These are phyloP conservation scores for Cyberlindnera veronae DNA, from an alignment of 805 yeast species.

Conservation along the genomic window DNA sequence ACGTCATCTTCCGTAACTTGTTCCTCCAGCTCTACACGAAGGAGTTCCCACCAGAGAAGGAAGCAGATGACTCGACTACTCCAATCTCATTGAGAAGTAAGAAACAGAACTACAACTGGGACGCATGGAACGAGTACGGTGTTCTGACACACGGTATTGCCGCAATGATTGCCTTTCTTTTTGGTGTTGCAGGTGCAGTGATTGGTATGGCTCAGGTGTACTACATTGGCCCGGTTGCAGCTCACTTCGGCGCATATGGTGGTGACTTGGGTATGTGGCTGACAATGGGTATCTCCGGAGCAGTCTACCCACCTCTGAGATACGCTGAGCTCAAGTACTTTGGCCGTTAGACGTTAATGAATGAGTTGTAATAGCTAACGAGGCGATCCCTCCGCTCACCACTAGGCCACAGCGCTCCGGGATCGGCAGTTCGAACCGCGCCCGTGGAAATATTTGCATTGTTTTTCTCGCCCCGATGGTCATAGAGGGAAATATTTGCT, in stretches of 20 bases:
- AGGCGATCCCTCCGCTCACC: too few relatives aligned
- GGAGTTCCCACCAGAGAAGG: conserved; percentile 35
- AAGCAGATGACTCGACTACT: neutral
- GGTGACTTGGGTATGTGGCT: conserved; percentile 86
- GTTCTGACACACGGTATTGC: conserved; percentile 70
- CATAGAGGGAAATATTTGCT: too few relatives aligned
- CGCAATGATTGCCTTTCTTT: conserved; percentile 57
- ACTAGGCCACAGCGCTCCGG: too few relatives aligned
- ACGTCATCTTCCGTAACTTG: conserved; percentile 57
- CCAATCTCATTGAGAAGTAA: conserved; percentile 20
- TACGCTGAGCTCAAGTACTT: conserved; percentile 58
- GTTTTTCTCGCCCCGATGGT: too few relatives aligned
- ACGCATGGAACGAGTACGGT: conserved; percentile 61
- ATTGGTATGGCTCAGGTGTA: conserved; percentile 87
- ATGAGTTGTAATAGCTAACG: too few relatives aligned
- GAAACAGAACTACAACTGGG: conserved; percentile 62
- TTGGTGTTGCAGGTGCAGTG: conserved; percentile 79
- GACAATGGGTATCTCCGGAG: conserved; percentile 64
- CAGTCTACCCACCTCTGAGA: conserved; percentile 62
- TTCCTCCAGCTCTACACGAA: conserved; percentile 40
- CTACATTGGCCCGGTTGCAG: conserved; percentile 75
- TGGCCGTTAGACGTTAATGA: conserved; percentile 35
- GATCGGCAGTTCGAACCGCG: too few relatives aligned
- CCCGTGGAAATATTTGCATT: too few relatives aligned
- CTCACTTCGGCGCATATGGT: conserved; percentile 57